Evolutionary conservation across 1,139 yeast species (phyloP).

Genomic region (Hanseniaspora uvarum): DNA sequence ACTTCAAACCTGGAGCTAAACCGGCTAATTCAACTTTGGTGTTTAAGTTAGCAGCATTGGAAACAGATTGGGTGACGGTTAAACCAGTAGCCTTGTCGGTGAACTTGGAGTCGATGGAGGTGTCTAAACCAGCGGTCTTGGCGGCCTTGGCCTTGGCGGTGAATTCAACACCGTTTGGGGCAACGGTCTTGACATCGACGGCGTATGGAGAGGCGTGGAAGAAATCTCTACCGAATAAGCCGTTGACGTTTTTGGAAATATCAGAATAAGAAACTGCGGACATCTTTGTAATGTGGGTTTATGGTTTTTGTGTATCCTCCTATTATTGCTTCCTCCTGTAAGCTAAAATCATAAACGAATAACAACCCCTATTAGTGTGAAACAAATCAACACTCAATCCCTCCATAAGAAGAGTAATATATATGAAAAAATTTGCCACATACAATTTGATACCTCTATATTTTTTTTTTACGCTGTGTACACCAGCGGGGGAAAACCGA

Average conservation of each 20-base stretch:
- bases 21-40: constrained; percentile 90
- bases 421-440: too few relatives aligned
- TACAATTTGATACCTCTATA: too few relatives aligned
- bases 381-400: too few relatives aligned
- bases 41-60: constrained; percentile 82
- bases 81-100: constrained; percentile 88
- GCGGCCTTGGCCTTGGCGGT: constrained; percentile 86
- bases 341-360: too few relatives aligned
- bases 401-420: too few relatives aligned
- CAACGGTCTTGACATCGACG: constrained; percentile 80
- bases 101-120: constrained; percentile 85
- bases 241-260: constrained; percentile 82
- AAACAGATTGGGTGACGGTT: constrained; percentile 95
- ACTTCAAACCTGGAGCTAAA: constrained; percentile 90
- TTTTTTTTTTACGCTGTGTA: too few relatives aligned
- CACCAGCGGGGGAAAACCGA: too few relatives aligned
- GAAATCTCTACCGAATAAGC: constrained; percentile 82
- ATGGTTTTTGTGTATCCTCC: not conserved
- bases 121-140: constrained; percentile 73
- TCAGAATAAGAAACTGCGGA: constrained; percentile 78
- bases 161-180: constrained; percentile 95
- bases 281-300: constrained; percentile 28
- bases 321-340: too few relatives aligned
- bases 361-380: too few relatives aligned
- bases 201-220: constrained; percentile 83